These are phyloP conservation scores for Myrica gale DNA, from an alignment of 306 rosid genomes.

Conservation along the genomic window DNA sequence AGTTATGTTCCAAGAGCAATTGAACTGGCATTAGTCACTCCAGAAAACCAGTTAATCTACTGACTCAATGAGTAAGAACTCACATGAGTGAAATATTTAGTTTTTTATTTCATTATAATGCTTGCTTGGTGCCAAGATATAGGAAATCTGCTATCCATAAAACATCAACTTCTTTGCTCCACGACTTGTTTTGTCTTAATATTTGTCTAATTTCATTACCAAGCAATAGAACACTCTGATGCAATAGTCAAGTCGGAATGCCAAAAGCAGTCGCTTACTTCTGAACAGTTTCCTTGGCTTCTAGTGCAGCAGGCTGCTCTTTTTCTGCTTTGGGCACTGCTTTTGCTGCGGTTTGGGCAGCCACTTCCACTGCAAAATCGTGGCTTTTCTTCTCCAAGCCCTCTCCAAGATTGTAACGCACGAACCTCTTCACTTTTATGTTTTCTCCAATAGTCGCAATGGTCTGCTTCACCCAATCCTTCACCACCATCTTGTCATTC, in stretches of 20 bases:
- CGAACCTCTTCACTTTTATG: slow-evolving; percentile 89
- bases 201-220: slow-evolving; percentile 15
- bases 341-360: slow-evolving; percentile 92
- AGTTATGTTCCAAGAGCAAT: not conserved
- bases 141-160: not conserved
- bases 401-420: slow-evolving; percentile 91
- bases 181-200: not conserved
- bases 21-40: not conserved
- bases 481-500: slow-evolving; percentile 77
- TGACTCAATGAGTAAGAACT: not conserved
- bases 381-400: slow-evolving; percentile 97
- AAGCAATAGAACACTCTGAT: not conserved
- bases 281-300: slow-evolving; percentile 56
- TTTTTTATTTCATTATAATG: not conserved
- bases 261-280: slow-evolving; percentile 52
- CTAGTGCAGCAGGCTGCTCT: slow-evolving; percentile 54
- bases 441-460: slow-evolving; percentile 95
- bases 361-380: slow-evolving; percentile 98
- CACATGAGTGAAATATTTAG: not conserved
- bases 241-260: slow-evolving; percentile 9
- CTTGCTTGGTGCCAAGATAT: not conserved
- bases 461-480: slow-evolving; percentile 91
- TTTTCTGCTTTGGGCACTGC: slow-evolving; percentile 39
- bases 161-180: not conserved
- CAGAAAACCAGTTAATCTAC: not conserved